Evolutionary conservation across 2,329 filamentous ascomycete genomes (phyloP).

Genomic region (Aspergillus hortae): DNA sequence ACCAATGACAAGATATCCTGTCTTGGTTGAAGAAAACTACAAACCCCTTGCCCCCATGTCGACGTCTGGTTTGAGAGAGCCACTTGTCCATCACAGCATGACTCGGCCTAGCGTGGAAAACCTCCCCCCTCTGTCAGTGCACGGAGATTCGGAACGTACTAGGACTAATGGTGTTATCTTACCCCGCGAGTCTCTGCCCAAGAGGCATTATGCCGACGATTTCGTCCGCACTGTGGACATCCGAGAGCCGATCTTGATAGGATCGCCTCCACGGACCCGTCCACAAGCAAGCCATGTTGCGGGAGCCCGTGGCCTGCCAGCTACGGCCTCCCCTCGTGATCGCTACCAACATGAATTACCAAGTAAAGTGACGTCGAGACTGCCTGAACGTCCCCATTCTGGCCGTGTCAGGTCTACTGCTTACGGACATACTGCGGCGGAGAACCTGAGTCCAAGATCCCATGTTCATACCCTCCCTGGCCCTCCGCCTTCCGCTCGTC

Average conservation of each 20-base stretch:
- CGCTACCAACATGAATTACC: slow-evolving; percentile 14
- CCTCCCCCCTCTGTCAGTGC: too few species aligned
- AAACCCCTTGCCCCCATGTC: too few species aligned
- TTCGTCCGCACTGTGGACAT: slow-evolving; percentile 34
- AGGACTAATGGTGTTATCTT: slow-evolving; percentile 15
- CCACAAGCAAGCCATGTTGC: slow-evolving; percentile 11
- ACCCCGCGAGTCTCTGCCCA: slow-evolving; percentile 16
- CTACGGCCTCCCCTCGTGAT: slow-evolving; percentile 7
- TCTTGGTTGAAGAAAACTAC: too few species aligned
- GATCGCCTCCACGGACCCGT: slow-evolving; percentile 17
- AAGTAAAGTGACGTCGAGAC: background rate
- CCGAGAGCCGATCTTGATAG: slow-evolving; percentile 19
- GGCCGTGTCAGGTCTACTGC: background rate
- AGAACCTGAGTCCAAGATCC: slow-evolving; percentile 4
- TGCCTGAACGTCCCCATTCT: too few species aligned
- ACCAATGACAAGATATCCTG: too few species aligned
- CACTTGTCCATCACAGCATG: too few species aligned
- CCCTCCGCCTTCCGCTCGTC: slow-evolving; percentile 11
- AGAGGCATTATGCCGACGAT: slow-evolving; percentile 33
- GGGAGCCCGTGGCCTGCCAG: slow-evolving; percentile 14
- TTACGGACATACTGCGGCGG: slow-evolving; percentile 14
- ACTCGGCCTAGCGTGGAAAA: too few species aligned
- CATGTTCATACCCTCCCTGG: slow-evolving; percentile 4
- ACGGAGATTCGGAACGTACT: slow-evolving; percentile 2
- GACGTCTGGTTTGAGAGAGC: too few species aligned